Evolutionary conservation across 352 stramenopile species (phyloP), one percentile per base, ranked within the genome.

Genomic region (Phytopythium oedochilum): DNA sequence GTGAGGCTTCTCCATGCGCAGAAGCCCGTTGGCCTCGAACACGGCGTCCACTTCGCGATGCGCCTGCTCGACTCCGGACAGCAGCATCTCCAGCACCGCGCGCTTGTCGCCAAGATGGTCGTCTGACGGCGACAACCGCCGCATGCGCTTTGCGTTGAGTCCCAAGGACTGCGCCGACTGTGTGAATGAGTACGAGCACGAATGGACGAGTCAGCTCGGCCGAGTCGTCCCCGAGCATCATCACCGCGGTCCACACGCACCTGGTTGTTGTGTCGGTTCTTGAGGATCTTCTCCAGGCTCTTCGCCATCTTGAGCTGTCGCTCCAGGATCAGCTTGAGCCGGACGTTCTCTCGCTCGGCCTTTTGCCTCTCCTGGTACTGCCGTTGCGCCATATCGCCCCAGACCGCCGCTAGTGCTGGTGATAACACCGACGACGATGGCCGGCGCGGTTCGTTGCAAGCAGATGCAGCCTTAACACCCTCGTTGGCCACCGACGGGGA

Each of bases 361-460:
- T 55, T 66, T 39, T 64, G 35, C 29, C 63, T 53, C 61, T 64
- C 60, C 15, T 47, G 53, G 22, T 63, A 47, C 40, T 75, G 67
- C 1, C 57, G 63, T 22, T 68, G 56, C 3, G 73, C 73, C 39
- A 86, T 65, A 12, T 78, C 64, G 10, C 66, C 59, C 75, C 75
- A 86, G 28, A 80, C 68, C 2, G 59, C 60, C 3, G 55, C 57
- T 17, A 71, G 51, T 20, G 70, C 60, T 2, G 56, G 45, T 10
- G 63, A 55, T 12, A 60, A 61, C 9, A 54, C 57, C 7, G 49
- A 53, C 11, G 48, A 57, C 11, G 49, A 44, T 31, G 68, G 55
- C 17, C 59, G 59, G 14, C 35, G 15, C n/a, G n/a, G n/a, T 20
- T n/a, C 9, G 9, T 20, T 17, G 1, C 3, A 23, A 10, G 36